Evolutionary conservation across 148 eudicot genomes (phyloP), one percentile per base, ranked within the genome.

Genomic region (Cornus suecica): DNA sequence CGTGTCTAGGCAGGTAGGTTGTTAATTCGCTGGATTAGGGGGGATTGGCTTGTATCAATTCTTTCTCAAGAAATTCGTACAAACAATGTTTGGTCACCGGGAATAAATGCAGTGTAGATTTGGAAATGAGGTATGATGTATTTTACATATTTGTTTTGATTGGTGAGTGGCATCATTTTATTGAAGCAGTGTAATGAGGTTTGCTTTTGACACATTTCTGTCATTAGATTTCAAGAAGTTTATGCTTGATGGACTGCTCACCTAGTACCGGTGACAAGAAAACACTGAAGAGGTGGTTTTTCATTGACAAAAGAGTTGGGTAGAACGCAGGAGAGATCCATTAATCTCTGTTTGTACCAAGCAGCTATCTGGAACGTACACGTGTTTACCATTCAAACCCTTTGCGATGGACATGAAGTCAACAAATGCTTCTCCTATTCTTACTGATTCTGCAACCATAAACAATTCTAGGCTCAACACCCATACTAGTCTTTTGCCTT

Each of bases 221-320:
- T 74, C 54, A 16, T 70, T 88, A 89, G 92, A 69, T 81, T 81
- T 76, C 87, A 70, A 76, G 81, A 67, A 73, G 68, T 54, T 68
- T 66, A 67, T 81, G 82, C 89, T 93, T 91, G 85, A 91, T 91
- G 98, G 97, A 88, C 86, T 70, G 87, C 83, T 79, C 68, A 24
- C 83, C 86, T 56, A 82, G 80, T 69, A 86, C 86, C 80, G 84
- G 86, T 63, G 87, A 86, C 68, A 91, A 88, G 91, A 88, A 86
- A 74, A 90, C 94, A 63, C 77, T 91, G 52, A 93, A 91, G 77
- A 85, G 84, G 94, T 91, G 96, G 94, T 93, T 93, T 81, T 93
- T 91, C 81, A 88, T 93, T 28, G 96, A 93, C 79, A 93, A 91
- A 74, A 87, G 87, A 76, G 98, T 93, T 61, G 98, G 98, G 70